Percentiles rank a stretch among this genome's conserved stretches.
Evolutionary conservation across 495 filamentous ascomycete species (phyloP).

Genomic region (Parathielavia appendiculata): DNA sequence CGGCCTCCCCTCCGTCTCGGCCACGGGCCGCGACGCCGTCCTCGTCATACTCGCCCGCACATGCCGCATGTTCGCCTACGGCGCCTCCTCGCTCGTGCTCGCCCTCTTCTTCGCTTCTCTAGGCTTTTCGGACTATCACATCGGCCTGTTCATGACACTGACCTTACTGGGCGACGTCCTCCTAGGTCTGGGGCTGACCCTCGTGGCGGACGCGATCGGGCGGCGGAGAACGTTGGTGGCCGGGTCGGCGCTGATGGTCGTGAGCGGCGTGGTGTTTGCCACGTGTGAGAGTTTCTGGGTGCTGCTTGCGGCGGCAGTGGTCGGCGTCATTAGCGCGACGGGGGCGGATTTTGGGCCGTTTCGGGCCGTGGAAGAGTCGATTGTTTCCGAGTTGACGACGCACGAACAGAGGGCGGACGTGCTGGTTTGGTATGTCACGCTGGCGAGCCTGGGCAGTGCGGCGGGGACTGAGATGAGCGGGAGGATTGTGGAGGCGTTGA

Average conservation of each 20-base stretch:
- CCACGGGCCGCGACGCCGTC: constrained; percentile 51
- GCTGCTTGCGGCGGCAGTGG: constrained; percentile 64
- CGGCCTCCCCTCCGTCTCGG: constrained; percentile 47
- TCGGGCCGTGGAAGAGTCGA: constrained; percentile 78
- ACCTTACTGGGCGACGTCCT: constrained; percentile 75
- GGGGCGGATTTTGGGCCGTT: constrained; percentile 82
- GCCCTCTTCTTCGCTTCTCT: constrained; percentile 55
- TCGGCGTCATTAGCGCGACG: constrained; percentile 76
- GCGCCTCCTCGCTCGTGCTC: constrained; percentile 37
- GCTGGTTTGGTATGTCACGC: constrained; percentile 75
- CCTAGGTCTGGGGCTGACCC: constrained; percentile 68
- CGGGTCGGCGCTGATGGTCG: constrained; percentile 64
- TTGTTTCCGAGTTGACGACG: constrained; percentile 64
- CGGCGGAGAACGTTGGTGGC: constrained; percentile 59
- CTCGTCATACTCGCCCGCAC: constrained; percentile 26
- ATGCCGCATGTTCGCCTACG: constrained; percentile 46
- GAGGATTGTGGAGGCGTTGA: constrained; percentile 34
- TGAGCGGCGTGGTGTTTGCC: constrained; percentile 63
- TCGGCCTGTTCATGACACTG: constrained; percentile 84
- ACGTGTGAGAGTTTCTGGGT: constrained; percentile 66
- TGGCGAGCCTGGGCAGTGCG: constrained; percentile 29
- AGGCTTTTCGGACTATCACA: constrained; percentile 56
- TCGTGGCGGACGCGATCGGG: constrained; percentile 71
- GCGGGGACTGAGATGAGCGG: constrained; percentile 37
- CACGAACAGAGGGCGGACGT: constrained; percentile 63